Percentiles rank a stretch among this genome's conserved stretches.
Conservation (phyloP, 805 yeast species). For the Pichia membranifaciens region DNA sequence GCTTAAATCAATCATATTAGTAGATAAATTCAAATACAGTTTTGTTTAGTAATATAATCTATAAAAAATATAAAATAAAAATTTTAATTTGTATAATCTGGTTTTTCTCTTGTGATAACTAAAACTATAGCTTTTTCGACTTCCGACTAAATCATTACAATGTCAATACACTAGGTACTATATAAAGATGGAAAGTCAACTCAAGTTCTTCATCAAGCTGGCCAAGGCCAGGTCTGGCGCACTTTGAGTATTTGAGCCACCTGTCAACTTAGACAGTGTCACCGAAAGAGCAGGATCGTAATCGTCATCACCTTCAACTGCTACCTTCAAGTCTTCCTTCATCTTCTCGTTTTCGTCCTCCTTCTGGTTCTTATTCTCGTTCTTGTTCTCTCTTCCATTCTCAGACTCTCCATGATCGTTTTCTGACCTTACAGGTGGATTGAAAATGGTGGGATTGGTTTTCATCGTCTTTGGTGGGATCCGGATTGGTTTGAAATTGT, state of each 20-base stretch:
- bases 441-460: neutral
- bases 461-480: neutral
- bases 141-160: too few species aligned
- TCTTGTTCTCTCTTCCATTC: neutral
- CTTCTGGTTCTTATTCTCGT: neutral
- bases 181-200: neutral
- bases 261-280: constrained; percentile 3
- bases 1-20: constrained; percentile 40
- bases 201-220: constrained; percentile 1
- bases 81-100: neutral
- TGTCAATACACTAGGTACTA: too few species aligned
- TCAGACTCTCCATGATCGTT: neutral
- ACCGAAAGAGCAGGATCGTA: constrained; percentile 6
- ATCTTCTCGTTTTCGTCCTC: neutral
- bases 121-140: too few species aligned
- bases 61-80: constrained; percentile 1
- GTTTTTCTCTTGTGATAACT: neutral
- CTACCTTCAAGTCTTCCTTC: neutral
- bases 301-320: constrained; percentile 2
- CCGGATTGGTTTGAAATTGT: neutral
- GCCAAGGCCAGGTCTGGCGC: constrained; percentile 1
- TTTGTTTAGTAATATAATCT: constrained; percentile 3
- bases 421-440: neutral
- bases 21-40: neutral
- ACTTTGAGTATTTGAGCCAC: neutral